These are phyloP conservation scores for Phyllosticta citribraziliensis DNA, from an alignment of 2,329 filamentous ascomycete species.

Conservation along the genomic window DNA sequence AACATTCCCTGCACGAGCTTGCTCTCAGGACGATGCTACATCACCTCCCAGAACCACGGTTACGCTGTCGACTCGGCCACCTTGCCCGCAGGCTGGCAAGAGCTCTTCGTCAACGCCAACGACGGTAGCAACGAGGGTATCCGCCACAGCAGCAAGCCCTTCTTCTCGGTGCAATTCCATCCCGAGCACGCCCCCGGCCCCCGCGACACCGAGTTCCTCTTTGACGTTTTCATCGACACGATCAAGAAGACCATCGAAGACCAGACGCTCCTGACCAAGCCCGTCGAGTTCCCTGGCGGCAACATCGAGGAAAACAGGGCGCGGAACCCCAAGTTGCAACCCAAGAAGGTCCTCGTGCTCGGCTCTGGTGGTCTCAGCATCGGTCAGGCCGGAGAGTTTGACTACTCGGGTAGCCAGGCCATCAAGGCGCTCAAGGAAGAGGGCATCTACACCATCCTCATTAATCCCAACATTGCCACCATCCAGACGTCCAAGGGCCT, in stretches of 20 bases:
- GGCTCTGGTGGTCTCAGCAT: conserved; percentile 94
- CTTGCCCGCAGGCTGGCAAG: conserved; percentile 71
- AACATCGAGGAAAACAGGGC: conserved; percentile 68
- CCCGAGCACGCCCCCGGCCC: conserved; percentile 94
- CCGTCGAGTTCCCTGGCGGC: conserved; percentile 82
- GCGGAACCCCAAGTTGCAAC: conserved; percentile 66
- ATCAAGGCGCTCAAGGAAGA: conserved; percentile 98
- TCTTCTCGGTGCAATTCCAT: conserved; percentile 99
- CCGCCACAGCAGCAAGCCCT: conserved; percentile 71
- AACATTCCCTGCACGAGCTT: conserved; percentile 97
- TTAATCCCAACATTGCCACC: conserved; percentile 98
- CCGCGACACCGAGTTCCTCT: conserved; percentile 89
- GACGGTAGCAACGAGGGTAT: conserved; percentile 98
- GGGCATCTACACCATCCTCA: conserved; percentile 93
- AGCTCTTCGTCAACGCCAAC: conserved; percentile 96
- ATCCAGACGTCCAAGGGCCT: conserved; percentile 97
- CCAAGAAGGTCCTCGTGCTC: conserved; percentile 91
- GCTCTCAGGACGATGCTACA: conserved; percentile 93
- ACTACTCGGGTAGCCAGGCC: conserved; percentile 95
- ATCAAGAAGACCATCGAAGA: conserved; percentile 64
- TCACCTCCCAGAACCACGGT: conserved; percentile 97
- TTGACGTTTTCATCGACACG: conserved; percentile 89
- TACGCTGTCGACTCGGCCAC: conserved; percentile 79
- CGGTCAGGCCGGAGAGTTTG: conserved; percentile 95
- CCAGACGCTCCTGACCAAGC: conserved; percentile 54